phyloP scores from a whole-genome alignment of 2,329 filamentous ascomycete genomes.

The Talaromyces marneffei region DNA sequence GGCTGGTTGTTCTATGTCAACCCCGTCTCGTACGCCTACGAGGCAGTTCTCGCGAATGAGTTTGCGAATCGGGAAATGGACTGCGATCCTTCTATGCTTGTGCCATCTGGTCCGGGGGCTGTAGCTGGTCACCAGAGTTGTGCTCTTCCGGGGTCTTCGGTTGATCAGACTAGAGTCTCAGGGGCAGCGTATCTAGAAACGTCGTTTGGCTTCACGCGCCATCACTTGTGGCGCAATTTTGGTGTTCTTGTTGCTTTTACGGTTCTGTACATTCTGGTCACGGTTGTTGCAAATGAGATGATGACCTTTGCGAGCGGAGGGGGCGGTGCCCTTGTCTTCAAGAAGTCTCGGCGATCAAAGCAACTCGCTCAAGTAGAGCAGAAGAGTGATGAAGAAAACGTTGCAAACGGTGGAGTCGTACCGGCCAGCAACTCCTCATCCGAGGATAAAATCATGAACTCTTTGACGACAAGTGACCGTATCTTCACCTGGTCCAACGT shows the following conservation, averaged over 20 bases:
- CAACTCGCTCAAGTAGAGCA: slow-evolving; percentile 25
- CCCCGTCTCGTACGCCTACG: slow-evolving; percentile 57
- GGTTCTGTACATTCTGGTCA: slow-evolving; percentile 67
- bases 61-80: slow-evolving; percentile 53
- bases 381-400: slow-evolving; percentile 14
- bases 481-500: slow-evolving; percentile 68
- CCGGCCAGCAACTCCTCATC: not conserved
- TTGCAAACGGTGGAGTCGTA: not conserved
- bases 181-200: slow-evolving; percentile 52
- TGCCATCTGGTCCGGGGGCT: slow-evolving; percentile 50
- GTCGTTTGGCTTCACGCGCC: slow-evolving; percentile 53
- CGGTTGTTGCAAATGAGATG: slow-evolving; percentile 62
- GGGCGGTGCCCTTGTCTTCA: slow-evolving; percentile 66
- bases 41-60: slow-evolving; percentile 63
- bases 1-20: slow-evolving; percentile 53
- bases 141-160: slow-evolving; percentile 51
- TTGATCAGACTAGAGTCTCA: slow-evolving; percentile 47
- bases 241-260: slow-evolving; percentile 71
- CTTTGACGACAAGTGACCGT: slow-evolving; percentile 46
- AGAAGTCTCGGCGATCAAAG: slow-evolving; percentile 51
- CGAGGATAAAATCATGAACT: slow-evolving; percentile 14
- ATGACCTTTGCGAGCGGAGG: slow-evolving; percentile 58
- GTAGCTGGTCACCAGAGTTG: slow-evolving; percentile 58
- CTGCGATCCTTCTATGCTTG: slow-evolving; percentile 54
- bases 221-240: slow-evolving; percentile 66